Evolutionary conservation across 2,329 filamentous ascomycete species (phyloP).

Genomic region (Graphiopsis chlorocephala): DNA sequence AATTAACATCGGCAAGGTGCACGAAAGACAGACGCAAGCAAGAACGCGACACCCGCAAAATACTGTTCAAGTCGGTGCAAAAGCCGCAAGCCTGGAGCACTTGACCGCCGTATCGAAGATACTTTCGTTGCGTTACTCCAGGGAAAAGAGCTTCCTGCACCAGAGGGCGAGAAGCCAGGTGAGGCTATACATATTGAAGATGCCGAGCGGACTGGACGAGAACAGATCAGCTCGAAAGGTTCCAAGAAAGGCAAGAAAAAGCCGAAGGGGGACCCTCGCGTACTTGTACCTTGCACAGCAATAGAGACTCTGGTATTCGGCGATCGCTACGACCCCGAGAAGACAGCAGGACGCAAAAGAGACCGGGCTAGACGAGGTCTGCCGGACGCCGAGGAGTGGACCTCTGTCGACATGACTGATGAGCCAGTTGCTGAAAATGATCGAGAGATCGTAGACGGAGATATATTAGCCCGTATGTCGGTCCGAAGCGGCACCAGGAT

Average conservation of each 20-base stretch:
- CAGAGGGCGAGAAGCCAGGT: not conserved
- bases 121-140: constrained; percentile 46
- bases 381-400: constrained; percentile 41
- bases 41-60: constrained; percentile 40
- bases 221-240: not conserved
- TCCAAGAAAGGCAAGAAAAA: not conserved
- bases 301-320: constrained; percentile 54
- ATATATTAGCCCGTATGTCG: constrained; percentile 5
- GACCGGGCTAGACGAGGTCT: constrained; percentile 39
- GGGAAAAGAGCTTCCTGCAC: constrained; percentile 19
- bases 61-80: constrained; percentile 59
- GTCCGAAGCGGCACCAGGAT: constrained; percentile 16
- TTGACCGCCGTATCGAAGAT: constrained; percentile 53
- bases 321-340: constrained; percentile 43
- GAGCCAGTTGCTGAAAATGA: not conserved
- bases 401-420: constrained; percentile 42
- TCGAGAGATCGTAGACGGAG: constrained; percentile 13
- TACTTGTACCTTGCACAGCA: constrained; percentile 50
- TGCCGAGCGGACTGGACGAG: not conserved
- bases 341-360: constrained; percentile 45
- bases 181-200: not conserved
- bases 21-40: constrained; percentile 23
- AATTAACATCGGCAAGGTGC: constrained; percentile 21
- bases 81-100: constrained; percentile 48
- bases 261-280: constrained; percentile 50